Percentiles rank a stretch among this genome's conserved stretches.
phyloP scores from a whole-genome alignment of 768 basidiomycete species.

The Suillus discolor region DNA sequence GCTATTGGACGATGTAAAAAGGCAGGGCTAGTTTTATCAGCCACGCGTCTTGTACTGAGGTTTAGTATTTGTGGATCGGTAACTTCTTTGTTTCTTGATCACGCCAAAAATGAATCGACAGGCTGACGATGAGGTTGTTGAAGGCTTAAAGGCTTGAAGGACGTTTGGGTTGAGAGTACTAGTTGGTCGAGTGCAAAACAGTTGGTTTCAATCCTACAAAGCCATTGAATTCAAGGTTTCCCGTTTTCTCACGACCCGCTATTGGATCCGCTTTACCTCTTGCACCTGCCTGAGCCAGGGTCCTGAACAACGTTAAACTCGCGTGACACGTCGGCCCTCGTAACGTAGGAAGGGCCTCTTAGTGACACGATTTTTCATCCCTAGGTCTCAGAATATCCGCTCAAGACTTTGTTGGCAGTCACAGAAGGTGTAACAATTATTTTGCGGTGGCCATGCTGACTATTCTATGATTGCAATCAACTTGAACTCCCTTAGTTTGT shows the following conservation, averaged over 20 bases:
- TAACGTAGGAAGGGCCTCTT: not conserved
- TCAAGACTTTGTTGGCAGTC: not conserved
- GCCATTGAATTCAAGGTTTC: slow-evolving; percentile 30
- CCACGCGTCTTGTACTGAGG: slow-evolving; percentile 25
- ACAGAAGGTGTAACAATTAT: not conserved
- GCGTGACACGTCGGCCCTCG: not conserved
- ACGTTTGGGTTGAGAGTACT: slow-evolving; percentile 31
- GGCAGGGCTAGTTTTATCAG: slow-evolving; percentile 19
- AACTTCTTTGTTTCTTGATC: slow-evolving; percentile 13
- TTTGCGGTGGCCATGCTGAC: not conserved
- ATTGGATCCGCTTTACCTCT: slow-evolving; percentile 7
- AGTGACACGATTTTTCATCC: not conserved
- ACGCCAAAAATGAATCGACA: slow-evolving; percentile 15
- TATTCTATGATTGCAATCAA: not conserved
- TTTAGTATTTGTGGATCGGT: slow-evolving; percentile 15
- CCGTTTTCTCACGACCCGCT: slow-evolving; percentile 27
- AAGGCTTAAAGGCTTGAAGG: slow-evolving; percentile 16
- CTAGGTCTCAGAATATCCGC: not conserved
- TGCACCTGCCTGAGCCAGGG: not conserved
- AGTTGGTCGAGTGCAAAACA: slow-evolving; percentile 23
- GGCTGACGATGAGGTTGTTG: slow-evolving; percentile 18
- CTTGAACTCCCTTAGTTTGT: not conserved
- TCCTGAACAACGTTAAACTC: not conserved
- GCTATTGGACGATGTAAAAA: slow-evolving; percentile 15
- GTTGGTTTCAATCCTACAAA: slow-evolving; percentile 14